Evolutionary conservation across 441 rosid genomes (phyloP).

Genomic region (Gossypium gossypioides): DNA sequence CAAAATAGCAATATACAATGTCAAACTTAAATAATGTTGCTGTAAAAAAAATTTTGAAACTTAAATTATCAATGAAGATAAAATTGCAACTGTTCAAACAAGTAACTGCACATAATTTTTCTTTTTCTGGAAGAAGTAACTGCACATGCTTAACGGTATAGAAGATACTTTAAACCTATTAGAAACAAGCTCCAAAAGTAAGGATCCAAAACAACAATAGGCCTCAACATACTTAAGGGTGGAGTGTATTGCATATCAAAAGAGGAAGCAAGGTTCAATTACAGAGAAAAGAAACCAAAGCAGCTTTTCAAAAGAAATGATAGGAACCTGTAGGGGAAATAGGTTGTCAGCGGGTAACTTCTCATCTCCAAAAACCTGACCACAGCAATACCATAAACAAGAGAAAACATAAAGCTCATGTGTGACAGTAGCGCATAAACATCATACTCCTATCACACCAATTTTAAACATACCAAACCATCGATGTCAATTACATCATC

Average conservation of each 20-base stretch:
- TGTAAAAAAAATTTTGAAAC: neutral
- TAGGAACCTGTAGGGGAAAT: constrained; percentile 79
- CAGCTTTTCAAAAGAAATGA: neutral
- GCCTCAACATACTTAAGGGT: neutral
- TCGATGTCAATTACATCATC: constrained; percentile 90
- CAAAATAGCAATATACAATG: neutral
- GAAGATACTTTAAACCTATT: neutral
- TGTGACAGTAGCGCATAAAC: neutral
- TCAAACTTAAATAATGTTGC: neutral
- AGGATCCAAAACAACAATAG: neutral
- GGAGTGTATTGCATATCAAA: constrained; percentile 1
- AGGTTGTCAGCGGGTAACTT: constrained; percentile 73
- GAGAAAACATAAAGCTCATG: neutral
- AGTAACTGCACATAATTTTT: neutral
- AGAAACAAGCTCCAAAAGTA: neutral
- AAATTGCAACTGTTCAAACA: neutral
- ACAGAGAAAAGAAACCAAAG: constrained; percentile 9
- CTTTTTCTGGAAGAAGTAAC: no score
- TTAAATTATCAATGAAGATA: neutral
- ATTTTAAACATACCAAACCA: constrained; percentile 69
- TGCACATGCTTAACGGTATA: neutral
- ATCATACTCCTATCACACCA: constrained; percentile 42
- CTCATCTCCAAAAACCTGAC: constrained; percentile 70
- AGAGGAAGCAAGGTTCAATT: neutral
- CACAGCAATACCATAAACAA: constrained; percentile 11